phyloP scores from a whole-genome alignment of 2,329 filamentous ascomycete genomes.

The Neofusicoccum sp. region DNA sequence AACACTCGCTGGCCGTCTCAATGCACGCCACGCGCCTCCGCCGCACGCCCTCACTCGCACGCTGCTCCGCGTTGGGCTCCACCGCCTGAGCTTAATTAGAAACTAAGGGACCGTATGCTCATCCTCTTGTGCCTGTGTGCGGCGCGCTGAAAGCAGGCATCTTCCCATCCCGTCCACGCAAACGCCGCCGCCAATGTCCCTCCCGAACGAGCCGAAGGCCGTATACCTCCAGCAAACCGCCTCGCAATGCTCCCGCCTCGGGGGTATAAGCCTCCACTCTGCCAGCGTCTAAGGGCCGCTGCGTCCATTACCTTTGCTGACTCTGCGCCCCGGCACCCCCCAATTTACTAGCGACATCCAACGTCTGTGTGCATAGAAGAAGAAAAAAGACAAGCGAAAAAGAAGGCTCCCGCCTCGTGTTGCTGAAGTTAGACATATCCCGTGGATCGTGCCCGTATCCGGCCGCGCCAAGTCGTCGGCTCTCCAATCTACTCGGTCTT shows the following conservation, averaged over 20 bases:
- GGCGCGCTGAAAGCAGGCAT: background rate
- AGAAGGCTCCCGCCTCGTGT: background rate
- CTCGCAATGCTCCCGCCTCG: background rate
- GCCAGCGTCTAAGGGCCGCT: background rate
- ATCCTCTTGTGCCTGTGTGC: too few relatives aligned
- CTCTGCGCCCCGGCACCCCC: background rate
- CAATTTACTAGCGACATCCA: background rate
- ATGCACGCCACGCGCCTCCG: background rate
- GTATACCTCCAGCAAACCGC: background rate
- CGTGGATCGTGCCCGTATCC: background rate
- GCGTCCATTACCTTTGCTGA: background rate
- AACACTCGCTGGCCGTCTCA: background rate
- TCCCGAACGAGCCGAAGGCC: conserved; percentile 1
- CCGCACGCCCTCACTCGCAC: background rate
- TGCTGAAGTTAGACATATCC: background rate
- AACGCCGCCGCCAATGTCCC: background rate
- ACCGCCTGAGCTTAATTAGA: background rate
- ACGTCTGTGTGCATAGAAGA: conserved; percentile 1
- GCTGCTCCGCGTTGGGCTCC: background rate
- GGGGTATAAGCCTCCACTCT: conserved; percentile 9
- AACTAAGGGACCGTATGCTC: background rate
- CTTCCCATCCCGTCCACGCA: background rate
- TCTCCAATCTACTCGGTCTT: conserved; percentile 6
- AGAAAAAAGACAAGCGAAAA: conserved; percentile 1
- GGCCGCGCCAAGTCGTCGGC: background rate